phyloP scores from a whole-genome alignment of 495 filamentous ascomycete species.

The Bathelium albidoporum region DNA sequence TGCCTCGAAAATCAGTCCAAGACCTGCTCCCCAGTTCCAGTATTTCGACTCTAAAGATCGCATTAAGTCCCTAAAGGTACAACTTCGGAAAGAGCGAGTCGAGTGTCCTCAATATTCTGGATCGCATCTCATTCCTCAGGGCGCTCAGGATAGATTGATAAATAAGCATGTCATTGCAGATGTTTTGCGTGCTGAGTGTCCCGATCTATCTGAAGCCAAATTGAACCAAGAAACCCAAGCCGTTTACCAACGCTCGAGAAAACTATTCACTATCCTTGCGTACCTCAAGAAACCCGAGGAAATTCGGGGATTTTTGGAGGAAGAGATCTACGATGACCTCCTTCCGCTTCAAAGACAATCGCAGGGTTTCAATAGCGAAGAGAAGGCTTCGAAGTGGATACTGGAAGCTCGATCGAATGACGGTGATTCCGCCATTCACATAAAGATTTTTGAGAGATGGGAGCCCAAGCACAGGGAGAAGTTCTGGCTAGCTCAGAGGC shows the following conservation, averaged over 20 bases:
- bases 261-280: conserved; percentile 11
- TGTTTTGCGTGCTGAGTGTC: not conserved
- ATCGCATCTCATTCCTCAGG: not conserved
- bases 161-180: not conserved
- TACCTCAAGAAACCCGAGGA: conserved; percentile 9
- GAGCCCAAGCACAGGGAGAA: conserved; percentile 12
- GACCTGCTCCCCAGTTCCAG: too few species aligned
- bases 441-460: not conserved
- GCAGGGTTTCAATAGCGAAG: not conserved
- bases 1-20: too few species aligned
- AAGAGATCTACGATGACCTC: not conserved
- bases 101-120: conserved; percentile 1
- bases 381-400: not conserved
- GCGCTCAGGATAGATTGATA: not conserved
- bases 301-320: not conserved
- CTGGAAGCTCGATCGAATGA: not conserved
- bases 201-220: not conserved
- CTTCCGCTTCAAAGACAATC: not conserved
- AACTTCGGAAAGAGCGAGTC: conserved; percentile 3
- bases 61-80: too few species aligned
- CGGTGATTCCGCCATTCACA: not conserved
- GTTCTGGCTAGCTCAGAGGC: conserved; percentile 10
- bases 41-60: too few species aligned
- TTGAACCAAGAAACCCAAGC: not conserved
- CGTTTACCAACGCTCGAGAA: conserved; percentile 2